Evolutionary conservation across 352 stramenopile species (phyloP), one percentile per base, ranked within the genome.

Genomic region (Globisporangium middletonii): DNA sequence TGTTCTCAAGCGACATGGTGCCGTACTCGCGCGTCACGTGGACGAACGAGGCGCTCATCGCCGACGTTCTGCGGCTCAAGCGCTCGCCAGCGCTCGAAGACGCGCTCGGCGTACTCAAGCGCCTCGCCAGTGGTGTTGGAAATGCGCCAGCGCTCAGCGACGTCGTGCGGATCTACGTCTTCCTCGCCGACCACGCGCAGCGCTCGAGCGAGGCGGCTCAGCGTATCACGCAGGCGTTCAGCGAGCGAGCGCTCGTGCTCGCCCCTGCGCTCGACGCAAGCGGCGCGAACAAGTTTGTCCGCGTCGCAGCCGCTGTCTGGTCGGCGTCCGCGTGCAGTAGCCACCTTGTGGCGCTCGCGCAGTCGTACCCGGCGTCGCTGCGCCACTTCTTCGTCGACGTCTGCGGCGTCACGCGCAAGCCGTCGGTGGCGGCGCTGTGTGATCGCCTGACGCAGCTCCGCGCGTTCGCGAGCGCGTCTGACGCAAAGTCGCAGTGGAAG

Each of bases 351-450:
- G 56, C 69, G 33, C 56, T 92, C 30, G 73, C 89, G 18, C 57
- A 62, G 3, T n/a, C 77, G 9, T 92, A 91, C 55, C 59, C 79
- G 7, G 80, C 72, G 42, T 48, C 59, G 9, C 63, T 91, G 4
- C 69, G 69, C 9, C 51, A 62, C 7, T 92, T 92, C 48, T 92
- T 92, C 62, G 75, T 67, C 6, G 69, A 83, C 0, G 52, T 92
- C 6, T 88, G 73, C 52, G 77, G 79, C 18, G 72, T 92, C 15
- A 62, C 75, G n/a, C 60, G 62, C n/a, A 88, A 86, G 55, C 80
- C 78, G 0, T 85, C 78, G 4, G 63, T 83, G 13, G 59, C 50
- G 1, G 73, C 74, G 15, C 62, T 92, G 13, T 83, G 67, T 46
- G 59, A 73, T 42, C 64, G 60, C 28, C 57, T 88, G 9, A 41